Conservation (phyloP, 2,329 filamentous ascomycete species). For the Fusarium sp. region DNA sequence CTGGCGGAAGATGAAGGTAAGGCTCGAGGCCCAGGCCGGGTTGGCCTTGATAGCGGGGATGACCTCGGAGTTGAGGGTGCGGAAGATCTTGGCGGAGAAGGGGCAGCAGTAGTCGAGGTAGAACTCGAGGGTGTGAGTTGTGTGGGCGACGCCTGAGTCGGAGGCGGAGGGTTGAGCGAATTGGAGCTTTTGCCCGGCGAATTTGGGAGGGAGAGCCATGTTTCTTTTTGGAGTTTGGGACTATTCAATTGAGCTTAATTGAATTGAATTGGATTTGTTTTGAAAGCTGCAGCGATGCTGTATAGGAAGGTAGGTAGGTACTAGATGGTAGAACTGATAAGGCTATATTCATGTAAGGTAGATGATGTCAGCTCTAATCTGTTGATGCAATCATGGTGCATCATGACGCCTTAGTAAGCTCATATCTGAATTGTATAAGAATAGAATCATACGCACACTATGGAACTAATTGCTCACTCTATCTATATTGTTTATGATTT, state of each 20-base stretch:
- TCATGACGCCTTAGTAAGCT: conserved; percentile 37
- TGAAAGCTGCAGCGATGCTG: background rate
- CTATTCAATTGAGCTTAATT: background rate
- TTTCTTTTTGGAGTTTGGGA: background rate
- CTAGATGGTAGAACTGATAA: background rate
- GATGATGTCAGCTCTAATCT: conserved; percentile 31
- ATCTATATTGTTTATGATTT: background rate
- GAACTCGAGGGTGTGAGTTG: conserved; percentile 72
- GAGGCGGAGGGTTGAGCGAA: conserved; percentile 57
- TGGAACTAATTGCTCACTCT: background rate
- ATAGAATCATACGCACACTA: conserved; percentile 3
- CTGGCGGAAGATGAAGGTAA: conserved; percentile 88
- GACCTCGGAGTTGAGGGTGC: conserved; percentile 77
- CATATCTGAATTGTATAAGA: background rate
- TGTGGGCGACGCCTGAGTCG: conserved; percentile 56
- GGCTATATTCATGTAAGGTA: conserved; percentile 13
- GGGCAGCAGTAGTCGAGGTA: conserved; percentile 94
- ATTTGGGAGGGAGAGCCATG: conserved; percentile 84
- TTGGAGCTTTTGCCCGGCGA: conserved; percentile 77
- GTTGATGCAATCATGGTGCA: conserved; percentile 25
- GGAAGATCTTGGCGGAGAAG: conserved; percentile 77
- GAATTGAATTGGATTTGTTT: background rate
- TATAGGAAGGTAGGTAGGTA: too few relatives aligned
- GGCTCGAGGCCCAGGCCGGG: conserved; percentile 66
- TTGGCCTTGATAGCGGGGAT: conserved; percentile 73